Percentiles rank a stretch among this genome's conserved stretches.
These are phyloP conservation scores for Monosporozyma yasuniensis DNA, from an alignment of 805 yeast genomes.

Conservation along the genomic window DNA sequence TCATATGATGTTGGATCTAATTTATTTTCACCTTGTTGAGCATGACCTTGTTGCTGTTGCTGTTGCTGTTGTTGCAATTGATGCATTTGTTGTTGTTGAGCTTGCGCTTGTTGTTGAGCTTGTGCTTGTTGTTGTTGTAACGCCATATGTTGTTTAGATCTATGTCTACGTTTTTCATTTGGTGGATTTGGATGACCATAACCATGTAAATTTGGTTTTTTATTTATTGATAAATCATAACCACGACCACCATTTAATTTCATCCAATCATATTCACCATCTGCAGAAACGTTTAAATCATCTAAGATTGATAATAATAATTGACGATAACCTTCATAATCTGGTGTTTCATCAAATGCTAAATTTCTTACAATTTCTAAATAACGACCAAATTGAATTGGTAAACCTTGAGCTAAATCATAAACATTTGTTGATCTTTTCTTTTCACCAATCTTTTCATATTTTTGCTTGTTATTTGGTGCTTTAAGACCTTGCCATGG, in stretches of 20 bases:
- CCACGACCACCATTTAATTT: constrained; percentile 90
- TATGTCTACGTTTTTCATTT: constrained; percentile 33
- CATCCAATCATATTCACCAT: constrained; percentile 98
- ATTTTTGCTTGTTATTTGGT: constrained; percentile 94
- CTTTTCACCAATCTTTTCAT: constrained; percentile 95
- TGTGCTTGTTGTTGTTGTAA: constrained; percentile 28
- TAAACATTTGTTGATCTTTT: constrained; percentile 81
- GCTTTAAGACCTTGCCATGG: constrained; percentile 99
- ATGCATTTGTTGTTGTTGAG: constrained; percentile 28
- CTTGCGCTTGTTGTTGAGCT: constrained; percentile 24
- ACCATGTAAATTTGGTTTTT: constrained; percentile 90
- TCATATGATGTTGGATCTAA: constrained; percentile 37
- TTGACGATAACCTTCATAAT: constrained; percentile 76
- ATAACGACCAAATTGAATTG: constrained; percentile 88
- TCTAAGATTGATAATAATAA: constrained; percentile 71
- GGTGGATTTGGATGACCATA: constrained; percentile 92
- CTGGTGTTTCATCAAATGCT: constrained; percentile 90
- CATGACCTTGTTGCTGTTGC: constrained; percentile 18
- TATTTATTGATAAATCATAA: constrained; percentile 84
- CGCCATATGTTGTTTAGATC: constrained; percentile 19
- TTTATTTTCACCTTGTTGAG: constrained; percentile 17
- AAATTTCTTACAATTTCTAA: constrained; percentile 80
- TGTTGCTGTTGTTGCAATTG: constrained; percentile 31
- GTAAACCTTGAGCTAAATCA: constrained; percentile 82
- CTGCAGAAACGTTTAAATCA: constrained; percentile 60